Conservation (phyloP, 2,329 filamentous ascomycete species). For the Aspergillus flavus region DNA sequence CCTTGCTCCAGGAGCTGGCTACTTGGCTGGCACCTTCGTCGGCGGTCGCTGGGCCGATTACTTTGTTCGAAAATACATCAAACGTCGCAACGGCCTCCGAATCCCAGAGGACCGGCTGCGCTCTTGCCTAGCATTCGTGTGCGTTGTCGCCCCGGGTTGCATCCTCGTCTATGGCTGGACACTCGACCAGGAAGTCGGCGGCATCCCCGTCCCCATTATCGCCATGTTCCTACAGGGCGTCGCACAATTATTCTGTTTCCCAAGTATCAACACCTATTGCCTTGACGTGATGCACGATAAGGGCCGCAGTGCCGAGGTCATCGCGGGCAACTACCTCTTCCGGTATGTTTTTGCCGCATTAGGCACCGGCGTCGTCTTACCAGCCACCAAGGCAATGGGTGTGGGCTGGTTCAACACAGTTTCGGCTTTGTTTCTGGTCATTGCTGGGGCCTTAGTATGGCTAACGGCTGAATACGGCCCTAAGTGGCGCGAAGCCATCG, state of each 20-base stretch:
- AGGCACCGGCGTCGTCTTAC: conserved; percentile 71
- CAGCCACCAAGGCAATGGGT: conserved; percentile 72
- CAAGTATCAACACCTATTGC: conserved; percentile 77
- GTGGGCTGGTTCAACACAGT: conserved; percentile 82
- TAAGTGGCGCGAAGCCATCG: conserved; percentile 57
- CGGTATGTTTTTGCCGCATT: conserved; percentile 74
- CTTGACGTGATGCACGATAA: conserved; percentile 73
- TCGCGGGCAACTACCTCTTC: conserved; percentile 78
- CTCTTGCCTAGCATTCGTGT: conserved; percentile 60
- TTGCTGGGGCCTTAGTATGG: conserved; percentile 50
- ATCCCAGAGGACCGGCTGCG: conserved; percentile 70
- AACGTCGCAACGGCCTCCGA: conserved; percentile 58
- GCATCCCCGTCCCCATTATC: conserved; percentile 64
- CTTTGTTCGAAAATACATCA: conserved; percentile 66
- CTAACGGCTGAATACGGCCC: conserved; percentile 55
- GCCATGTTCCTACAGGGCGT: conserved; percentile 75
- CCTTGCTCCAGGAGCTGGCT: conserved; percentile 71
- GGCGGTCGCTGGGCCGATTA: conserved; percentile 73
- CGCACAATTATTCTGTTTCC: conserved; percentile 75
- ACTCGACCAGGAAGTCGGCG: conserved; percentile 58
- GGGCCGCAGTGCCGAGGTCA: conserved; percentile 68
- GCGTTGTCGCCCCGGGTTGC: conserved; percentile 60
- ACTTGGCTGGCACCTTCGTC: conserved; percentile 68
- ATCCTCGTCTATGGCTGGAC: conserved; percentile 72
- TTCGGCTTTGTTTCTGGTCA: conserved; percentile 59